A percentile compares a stretch with the other conserved stretches of the same genome.
Evolutionary conservation across 78 protist species (phyloP).

Genomic region (Dictyostelium intermedium): DNA sequence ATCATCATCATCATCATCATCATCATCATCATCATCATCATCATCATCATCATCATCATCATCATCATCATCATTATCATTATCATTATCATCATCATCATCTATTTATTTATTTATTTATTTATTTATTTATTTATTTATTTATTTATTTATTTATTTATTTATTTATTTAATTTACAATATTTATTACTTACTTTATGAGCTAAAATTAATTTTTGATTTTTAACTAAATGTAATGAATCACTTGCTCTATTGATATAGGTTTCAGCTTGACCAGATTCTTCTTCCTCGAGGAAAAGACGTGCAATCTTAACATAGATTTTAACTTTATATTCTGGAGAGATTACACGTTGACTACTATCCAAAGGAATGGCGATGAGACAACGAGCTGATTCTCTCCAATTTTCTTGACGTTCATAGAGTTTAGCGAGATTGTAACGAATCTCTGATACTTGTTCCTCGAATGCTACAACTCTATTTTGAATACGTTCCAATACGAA

Average conservation of each 20-base stretch:
- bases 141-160: too few species aligned
- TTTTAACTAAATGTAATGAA: slow-evolving; percentile 57
- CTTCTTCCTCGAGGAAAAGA: slow-evolving; percentile 88
- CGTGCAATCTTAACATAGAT: slow-evolving; percentile 90
- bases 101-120: too few species aligned
- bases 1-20: too few species aligned
- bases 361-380: slow-evolving; percentile 89
- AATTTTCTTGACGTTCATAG: slow-evolving; percentile 86
- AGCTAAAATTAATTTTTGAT: slow-evolving; percentile 50
- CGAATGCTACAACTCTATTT: slow-evolving; percentile 85
- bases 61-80: too few species aligned
- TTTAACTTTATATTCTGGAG: slow-evolving; percentile 85
- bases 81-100: too few species aligned
- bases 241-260: slow-evolving; percentile 88
- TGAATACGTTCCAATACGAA: slow-evolving; percentile 70
- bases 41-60: too few species aligned
- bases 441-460: slow-evolving; percentile 84
- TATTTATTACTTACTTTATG: slow-evolving; percentile 62
- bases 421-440: slow-evolving; percentile 80
- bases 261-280: slow-evolving; percentile 86
- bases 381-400: slow-evolving; percentile 84
- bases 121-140: too few species aligned
- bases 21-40: too few species aligned
- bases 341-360: slow-evolving; percentile 82
- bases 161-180: too few species aligned